phyloP scores from a whole-genome alignment of 768 basidiomycete species.

The Psilocybe azurescens region DNA sequence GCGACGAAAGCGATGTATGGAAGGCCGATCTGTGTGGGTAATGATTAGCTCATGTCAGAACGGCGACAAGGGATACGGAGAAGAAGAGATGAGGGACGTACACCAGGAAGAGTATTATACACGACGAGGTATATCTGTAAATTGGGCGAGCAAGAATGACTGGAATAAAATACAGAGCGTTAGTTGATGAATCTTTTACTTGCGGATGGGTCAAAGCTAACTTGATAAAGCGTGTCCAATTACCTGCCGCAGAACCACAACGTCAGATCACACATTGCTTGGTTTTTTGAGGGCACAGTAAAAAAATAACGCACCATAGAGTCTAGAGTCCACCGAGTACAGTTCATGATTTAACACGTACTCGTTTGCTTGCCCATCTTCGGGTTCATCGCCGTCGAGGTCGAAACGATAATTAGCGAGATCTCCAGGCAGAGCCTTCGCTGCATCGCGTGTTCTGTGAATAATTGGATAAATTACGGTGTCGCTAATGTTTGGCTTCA shows the following conservation, averaged over 20 bases:
- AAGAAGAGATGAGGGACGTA: slow-evolving; percentile 27
- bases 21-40: slow-evolving; percentile 51
- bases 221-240: slow-evolving; percentile 83
- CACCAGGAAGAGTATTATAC: slow-evolving; percentile 64
- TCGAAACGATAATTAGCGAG: slow-evolving; percentile 62
- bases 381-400: slow-evolving; percentile 60
- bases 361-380: slow-evolving; percentile 1
- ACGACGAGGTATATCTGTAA: slow-evolving; percentile 61
- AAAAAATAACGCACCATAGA: slow-evolving; percentile 45
- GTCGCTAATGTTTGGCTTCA: not conserved
- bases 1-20: slow-evolving; percentile 70
- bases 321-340: slow-evolving; percentile 63
- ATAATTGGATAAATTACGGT: not conserved
- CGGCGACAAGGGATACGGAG: not conserved
- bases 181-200: not conserved
- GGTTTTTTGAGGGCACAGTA: not conserved
- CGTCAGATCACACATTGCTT: not conserved
- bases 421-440: slow-evolving; percentile 39
- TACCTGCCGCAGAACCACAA: slow-evolving; percentile 48
- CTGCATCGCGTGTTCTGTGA: slow-evolving; percentile 48
- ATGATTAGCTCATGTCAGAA: not conserved
- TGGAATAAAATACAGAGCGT: slow-evolving; percentile 28
- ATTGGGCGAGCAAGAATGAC: slow-evolving; percentile 74
- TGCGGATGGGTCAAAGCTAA: slow-evolving; percentile 33
- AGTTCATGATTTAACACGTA: slow-evolving; percentile 33